A percentile compares a stretch with the other conserved stretches of the same genome.
phyloP scores from a whole-genome alignment of 192 early-diverging fungal genomes.

The Thamnidium elegans region DNA sequence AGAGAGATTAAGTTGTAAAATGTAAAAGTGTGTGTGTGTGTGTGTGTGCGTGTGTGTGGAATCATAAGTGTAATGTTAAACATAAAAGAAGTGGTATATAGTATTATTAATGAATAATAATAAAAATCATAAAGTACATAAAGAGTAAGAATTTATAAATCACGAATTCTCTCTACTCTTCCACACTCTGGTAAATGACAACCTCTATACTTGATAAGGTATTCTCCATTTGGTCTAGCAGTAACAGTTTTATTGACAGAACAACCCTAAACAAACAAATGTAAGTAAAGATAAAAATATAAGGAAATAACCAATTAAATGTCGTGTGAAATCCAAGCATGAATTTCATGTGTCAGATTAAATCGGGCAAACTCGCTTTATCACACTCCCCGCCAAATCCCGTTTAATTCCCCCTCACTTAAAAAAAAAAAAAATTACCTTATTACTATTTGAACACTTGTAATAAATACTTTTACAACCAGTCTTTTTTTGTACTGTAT shows the following conservation, averaged over 20 bases:
- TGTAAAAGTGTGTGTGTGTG: too few relatives aligned
- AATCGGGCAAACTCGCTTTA: conserved; percentile 20
- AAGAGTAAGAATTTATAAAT: conserved; percentile 5
- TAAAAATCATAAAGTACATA: too few relatives aligned
- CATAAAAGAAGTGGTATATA: not conserved
- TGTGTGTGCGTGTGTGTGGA: too few relatives aligned
- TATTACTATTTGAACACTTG: conserved; percentile 58
- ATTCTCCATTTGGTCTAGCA: conserved; percentile 48
- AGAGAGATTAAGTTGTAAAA: too few relatives aligned
- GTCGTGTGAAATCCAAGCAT: conserved; percentile 16
- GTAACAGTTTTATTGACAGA: conserved; percentile 61
- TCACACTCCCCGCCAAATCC: conserved; percentile 22
- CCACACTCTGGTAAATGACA: conserved; percentile 51
- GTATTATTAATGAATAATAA: too few relatives aligned
- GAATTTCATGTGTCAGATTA: conserved; percentile 24
- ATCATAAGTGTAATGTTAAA: not conserved
- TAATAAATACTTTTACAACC: conserved; percentile 59
- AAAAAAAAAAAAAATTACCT: conserved; percentile 39
- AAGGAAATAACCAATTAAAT: conserved; percentile 2
- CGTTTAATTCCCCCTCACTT: conserved; percentile 7
- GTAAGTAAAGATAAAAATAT: conserved; percentile 1
- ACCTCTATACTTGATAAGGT: conserved; percentile 54
- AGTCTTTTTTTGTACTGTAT: conserved; percentile 55
- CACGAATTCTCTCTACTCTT: conserved; percentile 34
- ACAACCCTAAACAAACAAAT: conserved; percentile 28